A percentile compares a stretch with the other conserved stretches of the same genome.
These are phyloP conservation scores for Cicer chorassanicum DNA, from an alignment of 306 rosid species.

Conservation along the genomic window DNA sequence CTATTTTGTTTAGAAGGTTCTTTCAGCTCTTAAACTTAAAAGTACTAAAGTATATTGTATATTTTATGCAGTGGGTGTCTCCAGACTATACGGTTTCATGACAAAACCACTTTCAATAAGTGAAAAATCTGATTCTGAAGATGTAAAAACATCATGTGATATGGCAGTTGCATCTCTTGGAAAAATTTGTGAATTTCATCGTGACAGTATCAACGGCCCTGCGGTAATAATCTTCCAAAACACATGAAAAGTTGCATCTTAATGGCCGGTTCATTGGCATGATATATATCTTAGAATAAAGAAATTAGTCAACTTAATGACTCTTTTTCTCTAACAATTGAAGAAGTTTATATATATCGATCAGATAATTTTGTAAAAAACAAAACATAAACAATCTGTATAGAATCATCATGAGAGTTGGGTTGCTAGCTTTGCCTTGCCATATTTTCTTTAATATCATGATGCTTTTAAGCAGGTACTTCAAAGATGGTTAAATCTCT, in stretches of 20 bases:
- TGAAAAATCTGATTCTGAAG: background rate
- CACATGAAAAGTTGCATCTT: no score
- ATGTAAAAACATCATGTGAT: conserved; percentile 5
- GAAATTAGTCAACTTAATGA: no score
- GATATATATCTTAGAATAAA: no score
- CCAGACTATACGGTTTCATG: conserved; percentile 2
- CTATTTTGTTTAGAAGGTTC: background rate
- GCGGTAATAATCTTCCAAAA: conserved; percentile 23
- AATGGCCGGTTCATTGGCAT: no score
- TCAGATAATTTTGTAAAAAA: no score
- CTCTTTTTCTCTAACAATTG: no score
- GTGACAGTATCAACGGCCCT: conserved; percentile 10
- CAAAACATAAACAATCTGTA: background rate
- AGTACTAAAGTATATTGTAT: background rate
- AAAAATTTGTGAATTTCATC: conserved; percentile 40
- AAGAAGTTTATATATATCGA: no score
- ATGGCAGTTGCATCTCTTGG: conserved; percentile 45
- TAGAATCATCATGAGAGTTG: background rate
- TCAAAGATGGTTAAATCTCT: conserved; percentile 40
- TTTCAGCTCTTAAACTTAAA: conserved; percentile 6
- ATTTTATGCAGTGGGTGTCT: conserved; percentile 32
- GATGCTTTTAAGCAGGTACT: conserved; percentile 35
- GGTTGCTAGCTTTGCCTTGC: background rate
- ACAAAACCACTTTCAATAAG: background rate
- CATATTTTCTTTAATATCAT: background rate